These are phyloP conservation scores for Castanea mollissima DNA, from an alignment of 306 rosid genomes.

Conservation along the genomic window DNA sequence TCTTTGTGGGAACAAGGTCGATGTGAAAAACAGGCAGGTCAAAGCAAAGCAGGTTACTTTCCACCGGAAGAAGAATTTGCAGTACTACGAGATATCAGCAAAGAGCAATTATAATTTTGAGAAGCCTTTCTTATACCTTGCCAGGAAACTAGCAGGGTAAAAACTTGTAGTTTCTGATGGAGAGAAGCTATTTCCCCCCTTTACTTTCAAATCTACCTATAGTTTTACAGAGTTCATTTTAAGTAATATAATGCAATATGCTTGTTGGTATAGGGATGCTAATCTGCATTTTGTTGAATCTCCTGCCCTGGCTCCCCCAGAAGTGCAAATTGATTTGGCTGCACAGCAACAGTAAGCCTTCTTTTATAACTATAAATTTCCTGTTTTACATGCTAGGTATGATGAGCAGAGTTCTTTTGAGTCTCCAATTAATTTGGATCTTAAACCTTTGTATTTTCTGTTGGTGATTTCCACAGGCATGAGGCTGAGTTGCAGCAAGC, in stretches of 20 bases:
- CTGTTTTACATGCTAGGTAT: not conserved
- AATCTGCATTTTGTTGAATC: conserved; percentile 84
- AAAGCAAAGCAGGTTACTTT: conserved; percentile 87
- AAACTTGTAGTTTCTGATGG: not conserved
- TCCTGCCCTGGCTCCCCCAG: conserved; percentile 90
- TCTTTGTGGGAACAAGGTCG: conserved; percentile 85
- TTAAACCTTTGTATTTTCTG: not conserved
- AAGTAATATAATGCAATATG: not conserved
- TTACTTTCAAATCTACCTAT: not conserved
- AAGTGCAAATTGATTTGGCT: conserved; percentile 73
- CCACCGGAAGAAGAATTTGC: conserved; percentile 78
- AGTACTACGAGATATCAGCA: conserved; percentile 82
- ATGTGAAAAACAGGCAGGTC: conserved; percentile 86
- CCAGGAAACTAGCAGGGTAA: conserved; percentile 89
- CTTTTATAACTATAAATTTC: not conserved
- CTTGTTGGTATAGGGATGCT: conserved; percentile 53
- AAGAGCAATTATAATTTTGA: conserved; percentile 86
- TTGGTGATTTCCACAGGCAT: conserved; percentile 42
- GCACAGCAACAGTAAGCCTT: conserved; percentile 60
- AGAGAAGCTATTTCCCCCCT: not conserved
- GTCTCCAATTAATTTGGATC: not conserved
- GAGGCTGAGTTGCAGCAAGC: conserved; percentile 64
- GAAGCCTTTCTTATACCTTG: conserved; percentile 73
- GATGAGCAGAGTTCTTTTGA: not conserved
- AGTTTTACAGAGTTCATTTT: not conserved